Conservation (phyloP, 139 green algal genomes). For the Limnomonas spitsbergensis region DNA sequence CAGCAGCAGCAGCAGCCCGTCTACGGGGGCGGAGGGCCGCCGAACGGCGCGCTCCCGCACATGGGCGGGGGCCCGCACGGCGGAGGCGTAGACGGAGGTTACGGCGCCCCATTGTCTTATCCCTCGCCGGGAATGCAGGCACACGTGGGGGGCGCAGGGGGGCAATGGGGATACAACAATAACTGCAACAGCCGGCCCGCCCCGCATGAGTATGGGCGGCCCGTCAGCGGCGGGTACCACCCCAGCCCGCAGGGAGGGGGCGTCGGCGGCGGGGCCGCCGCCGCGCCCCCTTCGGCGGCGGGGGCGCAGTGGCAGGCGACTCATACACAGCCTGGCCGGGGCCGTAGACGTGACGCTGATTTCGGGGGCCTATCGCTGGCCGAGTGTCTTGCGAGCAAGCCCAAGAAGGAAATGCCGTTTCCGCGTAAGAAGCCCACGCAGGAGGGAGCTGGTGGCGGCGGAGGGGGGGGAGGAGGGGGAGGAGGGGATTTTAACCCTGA, state of each 20-base stretch:
- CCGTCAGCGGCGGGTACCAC: neutral
- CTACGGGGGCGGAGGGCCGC: neutral
- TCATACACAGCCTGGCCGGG: no score
- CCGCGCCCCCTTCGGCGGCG: no score
- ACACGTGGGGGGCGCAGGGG: no score
- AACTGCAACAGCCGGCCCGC: neutral
- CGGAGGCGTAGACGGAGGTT: no score
- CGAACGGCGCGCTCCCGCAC: neutral
- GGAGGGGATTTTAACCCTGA: no score
- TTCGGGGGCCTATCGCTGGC: conserved; percentile 1
- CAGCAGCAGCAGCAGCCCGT: neutral
- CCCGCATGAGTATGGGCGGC: neutral
- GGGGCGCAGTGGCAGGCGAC: neutral
- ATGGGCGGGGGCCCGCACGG: no score
- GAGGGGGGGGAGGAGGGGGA: no score
- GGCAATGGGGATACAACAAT: neutral
- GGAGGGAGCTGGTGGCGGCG: neutral
- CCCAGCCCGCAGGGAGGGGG: neutral
- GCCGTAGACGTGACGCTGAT: neutral
- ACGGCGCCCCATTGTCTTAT: no score
- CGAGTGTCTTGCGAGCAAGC: neutral
- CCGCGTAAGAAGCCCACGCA: neutral
- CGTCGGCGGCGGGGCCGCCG: neutral
- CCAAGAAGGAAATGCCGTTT: neutral
- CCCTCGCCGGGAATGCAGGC: neutral